Evolutionary conservation across 1,284 basidiomycete species (phyloP), one percentile per base, ranked within the genome.

Genomic region (Tetrapyrgos nigripes): DNA sequence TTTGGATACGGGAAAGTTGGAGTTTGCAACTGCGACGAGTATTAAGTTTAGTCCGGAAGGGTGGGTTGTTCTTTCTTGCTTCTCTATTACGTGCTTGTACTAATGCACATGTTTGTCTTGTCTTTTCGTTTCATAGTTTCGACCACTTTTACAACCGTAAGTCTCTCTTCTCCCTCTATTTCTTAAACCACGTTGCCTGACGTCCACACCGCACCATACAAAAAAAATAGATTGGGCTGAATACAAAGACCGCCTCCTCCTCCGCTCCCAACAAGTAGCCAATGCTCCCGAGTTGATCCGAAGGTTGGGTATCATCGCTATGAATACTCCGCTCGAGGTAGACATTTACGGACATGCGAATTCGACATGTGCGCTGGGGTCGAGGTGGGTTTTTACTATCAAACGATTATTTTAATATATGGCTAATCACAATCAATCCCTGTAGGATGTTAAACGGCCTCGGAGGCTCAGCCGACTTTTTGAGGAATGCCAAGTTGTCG

Each of bases 191-290:
- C n/a, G n/a, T n/a, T 14, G 17, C n/a, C 45, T 47, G 24, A 27
- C n/a, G 21, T 48, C 4, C 31, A 6, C 53, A n/a, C 52, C 14
- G 11, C n/a, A n/a, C n/a, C n/a, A n/a, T n/a, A n/a, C n/a, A n/a
- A n/a, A n/a, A n/a, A n/a, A n/a, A n/a, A n/a, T 53, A 80, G 73
- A 83, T 60, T 83, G 81, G 81, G 66, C 65, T 0, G 64, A 72
- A n/a, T 84, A 84, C 70, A 78, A 80, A 62, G 75, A 82, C 63
- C 70, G 78, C 9, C 75, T 84, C 0, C 73, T 83, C 5, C 76
- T 84, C 3, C 80, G 81, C n/a, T 82, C 82, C 3, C 82, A 84
- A 62, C 81, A 83, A 66, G 79, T 83, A 3, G 81, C 81, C 54
- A 84, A 83, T 66, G 77, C 81, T 1, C 81, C 82, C 2, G 82